A percentile compares a stretch with the other conserved stretches of the same genome.
phyloP scores from a whole-genome alignment of 768 basidiomycete species.

The Boletus patriciae region DNA sequence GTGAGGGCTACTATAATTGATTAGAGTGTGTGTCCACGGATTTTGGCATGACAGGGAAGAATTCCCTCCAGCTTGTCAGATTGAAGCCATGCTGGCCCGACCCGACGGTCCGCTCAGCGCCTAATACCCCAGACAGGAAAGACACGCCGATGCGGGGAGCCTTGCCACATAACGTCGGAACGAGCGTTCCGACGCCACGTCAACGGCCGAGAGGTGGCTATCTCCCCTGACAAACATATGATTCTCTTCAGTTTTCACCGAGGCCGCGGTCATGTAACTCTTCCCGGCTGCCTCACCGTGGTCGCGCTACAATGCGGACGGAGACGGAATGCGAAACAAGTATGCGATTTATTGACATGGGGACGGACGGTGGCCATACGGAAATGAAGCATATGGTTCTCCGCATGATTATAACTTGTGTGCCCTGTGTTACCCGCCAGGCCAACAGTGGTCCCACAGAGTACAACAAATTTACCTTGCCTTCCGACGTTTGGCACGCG shows the following conservation, averaged over 20 bases:
- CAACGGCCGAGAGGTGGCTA: neutral
- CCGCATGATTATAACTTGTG: neutral
- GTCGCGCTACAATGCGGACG: slow-evolving; percentile 10
- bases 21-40: slow-evolving; percentile 17
- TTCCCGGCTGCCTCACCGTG: slow-evolving; percentile 14
- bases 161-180: slow-evolving; percentile 8
- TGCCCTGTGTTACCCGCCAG: neutral
- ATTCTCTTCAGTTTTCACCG: neutral
- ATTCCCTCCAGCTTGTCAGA: slow-evolving; percentile 8
- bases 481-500: neutral
- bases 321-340: slow-evolving; percentile 14
- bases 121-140: slow-evolving; percentile 26
- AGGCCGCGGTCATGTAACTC: neutral
- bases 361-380: slow-evolving; percentile 10
- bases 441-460: slow-evolving; percentile 6
- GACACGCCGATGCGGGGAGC: neutral
- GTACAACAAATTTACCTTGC: neutral
- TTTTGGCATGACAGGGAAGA: slow-evolving; percentile 10
- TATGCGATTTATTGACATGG: slow-evolving; percentile 15
- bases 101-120: slow-evolving; percentile 1
- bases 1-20: slow-evolving; percentile 14
- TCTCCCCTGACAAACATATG: neutral
- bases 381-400: slow-evolving; percentile 2
- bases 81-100: slow-evolving; percentile 15
- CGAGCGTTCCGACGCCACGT: slow-evolving; percentile 14